These are phyloP conservation scores for Microcos paniculata DNA, from an alignment of 345 rosid genomes.

Conservation along the genomic window DNA sequence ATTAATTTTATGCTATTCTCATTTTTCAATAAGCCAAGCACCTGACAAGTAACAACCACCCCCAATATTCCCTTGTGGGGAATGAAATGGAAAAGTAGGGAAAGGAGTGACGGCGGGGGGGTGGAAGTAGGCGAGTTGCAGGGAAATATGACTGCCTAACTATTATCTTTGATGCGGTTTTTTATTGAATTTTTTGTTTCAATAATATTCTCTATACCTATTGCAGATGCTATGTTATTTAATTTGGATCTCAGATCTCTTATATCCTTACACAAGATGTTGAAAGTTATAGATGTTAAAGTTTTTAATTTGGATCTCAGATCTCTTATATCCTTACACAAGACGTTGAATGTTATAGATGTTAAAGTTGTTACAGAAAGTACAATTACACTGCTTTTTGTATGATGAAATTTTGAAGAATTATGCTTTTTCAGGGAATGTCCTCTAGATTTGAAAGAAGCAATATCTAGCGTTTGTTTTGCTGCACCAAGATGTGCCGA, in stretches of 20 bases:
- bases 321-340: not conserved
- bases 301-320: not conserved
- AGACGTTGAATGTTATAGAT: not conserved
- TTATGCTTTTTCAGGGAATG: slow-evolving; percentile 70
- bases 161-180: not conserved
- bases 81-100: not conserved
- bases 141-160: not conserved
- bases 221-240: not conserved
- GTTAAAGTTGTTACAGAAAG: not conserved
- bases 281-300: too few relatives aligned
- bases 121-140: not conserved
- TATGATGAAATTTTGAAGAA: slow-evolving; percentile 6
- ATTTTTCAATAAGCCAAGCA: not conserved
- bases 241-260: not conserved
- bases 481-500: slow-evolving; percentile 99
- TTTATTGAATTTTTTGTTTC: not conserved
- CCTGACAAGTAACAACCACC: not conserved
- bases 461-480: slow-evolving; percentile 89
- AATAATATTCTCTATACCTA: not conserved
- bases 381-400: slow-evolving; percentile 1
- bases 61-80: not conserved
- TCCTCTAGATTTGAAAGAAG: slow-evolving; percentile 92
- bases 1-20: not conserved
- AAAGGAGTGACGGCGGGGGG: not conserved
- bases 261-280: not conserved